Evolutionary conservation across 2,329 filamentous ascomycete species (phyloP), one percentile per base, ranked within the genome.

Genomic region (Alternaria brassicicola): DNA sequence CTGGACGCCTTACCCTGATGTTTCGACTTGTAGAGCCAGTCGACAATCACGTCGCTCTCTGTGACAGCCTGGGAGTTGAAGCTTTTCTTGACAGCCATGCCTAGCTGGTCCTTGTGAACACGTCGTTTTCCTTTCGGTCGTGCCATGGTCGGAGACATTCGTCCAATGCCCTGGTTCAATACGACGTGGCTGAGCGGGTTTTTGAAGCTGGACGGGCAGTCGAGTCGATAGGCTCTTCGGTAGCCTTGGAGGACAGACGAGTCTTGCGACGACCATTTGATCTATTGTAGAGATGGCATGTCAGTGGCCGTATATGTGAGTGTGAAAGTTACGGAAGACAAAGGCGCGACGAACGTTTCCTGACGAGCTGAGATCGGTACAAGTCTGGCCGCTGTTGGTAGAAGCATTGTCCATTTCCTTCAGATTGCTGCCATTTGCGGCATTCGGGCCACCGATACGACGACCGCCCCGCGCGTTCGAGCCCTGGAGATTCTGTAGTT

Each of bases 1-100:
- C 17, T 7, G 49, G n/a, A 5, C 28, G 39, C 31, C 72, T 73
- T 79, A 78, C 85, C 84, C 61, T 87, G 82, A 64, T 83, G 84
- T 71, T 84, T 83, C 28, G 91, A 84, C 72, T 88, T 90, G 81
- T 92, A 91, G 61, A 93, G 82, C 73, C 92, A 87, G 64, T 91
- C 89, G 55, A 93, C 89, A 56, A 95, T 89, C 64, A 93, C 88
- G 68, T 95, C 91, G 72, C 89, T 92, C 80, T 96, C 92, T 64
- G 88, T 89, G 25, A 94, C 86, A 15, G 89, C 89, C 64, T 91
- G 83, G 31, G 86, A 87, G 73, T 95, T 95, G 80, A 95, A 95
- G 78, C 95, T 90, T 75, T 92, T 93, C 64, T 91, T 84, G 47
- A 93, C 89, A 2, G 86, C 84, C 64, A 87, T 83, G 8, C 89